These are phyloP conservation scores for Eucalyptus cloeziana DNA, from an alignment of 345 rosid species.

Conservation along the genomic window DNA sequence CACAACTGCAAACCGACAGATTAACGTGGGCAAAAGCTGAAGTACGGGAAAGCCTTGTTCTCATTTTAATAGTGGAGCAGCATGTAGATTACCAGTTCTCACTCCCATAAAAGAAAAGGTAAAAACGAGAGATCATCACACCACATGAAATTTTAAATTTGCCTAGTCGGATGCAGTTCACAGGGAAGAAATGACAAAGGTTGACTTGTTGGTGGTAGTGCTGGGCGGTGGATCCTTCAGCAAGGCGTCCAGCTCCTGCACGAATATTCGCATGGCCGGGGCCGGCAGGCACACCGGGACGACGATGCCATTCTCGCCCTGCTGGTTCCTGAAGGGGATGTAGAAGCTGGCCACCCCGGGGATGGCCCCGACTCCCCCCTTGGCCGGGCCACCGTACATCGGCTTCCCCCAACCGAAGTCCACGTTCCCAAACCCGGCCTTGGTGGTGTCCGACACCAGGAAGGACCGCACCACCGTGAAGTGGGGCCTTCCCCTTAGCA, in stretches of 20 bases:
- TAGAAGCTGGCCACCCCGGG: conserved; percentile 28
- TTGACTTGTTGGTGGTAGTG: neutral
- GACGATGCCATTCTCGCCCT: conserved; percentile 28
- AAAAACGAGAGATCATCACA: neutral
- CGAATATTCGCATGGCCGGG: conserved; percentile 29
- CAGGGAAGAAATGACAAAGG: neutral
- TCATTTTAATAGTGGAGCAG: neutral
- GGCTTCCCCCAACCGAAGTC: conserved; percentile 57
- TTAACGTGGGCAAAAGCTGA: neutral
- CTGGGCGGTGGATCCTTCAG: neutral
- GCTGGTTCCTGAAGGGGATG: conserved; percentile 2
- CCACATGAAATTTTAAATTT: neutral
- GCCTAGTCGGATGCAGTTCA: neutral
- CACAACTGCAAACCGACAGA: neutral
- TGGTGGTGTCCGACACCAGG: conserved; percentile 27
- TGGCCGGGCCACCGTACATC: conserved; percentile 30
- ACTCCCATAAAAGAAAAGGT: neutral
- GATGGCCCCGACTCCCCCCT: conserved; percentile 22
- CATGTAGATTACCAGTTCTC: neutral
- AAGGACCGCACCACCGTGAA: conserved; percentile 9
- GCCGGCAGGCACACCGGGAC: conserved; percentile 37
- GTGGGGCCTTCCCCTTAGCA: conserved; percentile 23
- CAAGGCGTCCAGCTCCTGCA: conserved; percentile 12
- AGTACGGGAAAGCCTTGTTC: neutral
- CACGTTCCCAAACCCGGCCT: conserved; percentile 10